Conservation (phyloP, 2,329 filamentous ascomycete genomes). For the Neopestalotiopsis rosae region DNA sequence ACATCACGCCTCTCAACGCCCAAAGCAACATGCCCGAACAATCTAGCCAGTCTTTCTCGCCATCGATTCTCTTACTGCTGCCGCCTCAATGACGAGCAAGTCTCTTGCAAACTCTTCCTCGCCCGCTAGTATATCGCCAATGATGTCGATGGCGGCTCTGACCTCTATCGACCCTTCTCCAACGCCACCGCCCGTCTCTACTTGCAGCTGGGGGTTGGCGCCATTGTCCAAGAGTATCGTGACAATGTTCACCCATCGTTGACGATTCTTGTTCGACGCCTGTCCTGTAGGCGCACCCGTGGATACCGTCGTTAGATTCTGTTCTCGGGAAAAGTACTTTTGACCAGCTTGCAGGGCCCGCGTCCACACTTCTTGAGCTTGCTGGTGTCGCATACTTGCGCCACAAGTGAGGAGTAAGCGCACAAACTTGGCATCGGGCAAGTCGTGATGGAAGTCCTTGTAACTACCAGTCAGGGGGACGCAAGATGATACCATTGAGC, state of each 20-base stretch:
- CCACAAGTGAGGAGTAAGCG: constrained; percentile 9
- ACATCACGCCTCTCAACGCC: background rate
- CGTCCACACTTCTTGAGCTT: constrained; percentile 3
- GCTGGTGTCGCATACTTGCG: background rate
- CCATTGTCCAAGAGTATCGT: constrained; percentile 6
- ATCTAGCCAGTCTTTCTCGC: constrained; percentile 1
- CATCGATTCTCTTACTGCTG: background rate
- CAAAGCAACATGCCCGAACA: background rate
- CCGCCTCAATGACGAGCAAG: constrained; percentile 16
- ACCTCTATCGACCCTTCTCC: constrained; percentile 7
- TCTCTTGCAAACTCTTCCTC: constrained; percentile 16
- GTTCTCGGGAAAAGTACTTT: constrained; percentile 4
- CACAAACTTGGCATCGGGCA: constrained; percentile 14
- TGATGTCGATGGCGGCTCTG: constrained; percentile 16
- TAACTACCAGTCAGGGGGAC: constrained; percentile 16
- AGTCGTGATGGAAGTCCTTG: constrained; percentile 16
- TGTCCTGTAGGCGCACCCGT: background rate
- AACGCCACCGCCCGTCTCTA: background rate
- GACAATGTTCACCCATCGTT: constrained; percentile 14
- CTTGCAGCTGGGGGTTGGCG: constrained; percentile 14
- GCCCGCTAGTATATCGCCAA: constrained; percentile 12
- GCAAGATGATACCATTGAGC: constrained; percentile 13
- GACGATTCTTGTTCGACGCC: constrained; percentile 12
- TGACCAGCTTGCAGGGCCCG: constrained; percentile 3
- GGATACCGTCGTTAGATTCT: background rate